Base-by-base conservation (phyloP, 495 filamentous ascomycete genomes). In the Neurospora sp. region DNA sequence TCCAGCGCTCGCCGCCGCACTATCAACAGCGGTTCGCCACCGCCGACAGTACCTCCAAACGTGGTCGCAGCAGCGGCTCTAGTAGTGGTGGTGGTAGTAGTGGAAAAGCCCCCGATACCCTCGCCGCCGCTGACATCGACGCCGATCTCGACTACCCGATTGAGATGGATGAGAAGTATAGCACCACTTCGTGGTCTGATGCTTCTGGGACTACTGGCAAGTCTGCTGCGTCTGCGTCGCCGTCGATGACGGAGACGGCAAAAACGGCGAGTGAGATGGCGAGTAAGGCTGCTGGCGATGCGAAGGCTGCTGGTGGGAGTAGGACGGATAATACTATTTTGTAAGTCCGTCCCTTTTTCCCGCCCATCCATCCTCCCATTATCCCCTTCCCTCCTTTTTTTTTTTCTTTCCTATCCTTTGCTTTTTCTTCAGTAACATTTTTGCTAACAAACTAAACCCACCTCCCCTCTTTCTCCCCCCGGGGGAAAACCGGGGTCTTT, bases 81-180 rank as follows among this genome's bases (percentile, higher is more conserved):
- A 3, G 27, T 3, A 3, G 27, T 31, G 3, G 27, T 31, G 0
- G 35, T 31, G 0, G 27, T 0, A 0, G 27, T 31, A 31, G 27
- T 31, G 35, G 35, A 72, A 38, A 12, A 65, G 68, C 10, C 4
- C 20, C 10, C 69, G 71, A 69, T 4, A 44, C 37, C 10, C 72
- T 70, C 3, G 71, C 69, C 0, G 72, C 76, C 40, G 74, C 73
- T 22, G 72, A 77, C 47, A 79, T 79, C 31, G 78, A 79, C 37
- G 53, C 78, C 12, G 78, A 75, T 41, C 77, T 78, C 27, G 77
- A 79, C 72, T 79, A 78, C 37, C 78, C 78, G 3, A 71, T 77
- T 40, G 74, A 74, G 37, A 59, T 47, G 40, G 77, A 79, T 22
- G 61, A 68, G 39, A 65, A 31, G 53, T 75, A 73, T n/a, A 70